Base-by-base conservation (phyloP, 192 early-diverging fungal species). In the Coemansia furcata region DNA sequence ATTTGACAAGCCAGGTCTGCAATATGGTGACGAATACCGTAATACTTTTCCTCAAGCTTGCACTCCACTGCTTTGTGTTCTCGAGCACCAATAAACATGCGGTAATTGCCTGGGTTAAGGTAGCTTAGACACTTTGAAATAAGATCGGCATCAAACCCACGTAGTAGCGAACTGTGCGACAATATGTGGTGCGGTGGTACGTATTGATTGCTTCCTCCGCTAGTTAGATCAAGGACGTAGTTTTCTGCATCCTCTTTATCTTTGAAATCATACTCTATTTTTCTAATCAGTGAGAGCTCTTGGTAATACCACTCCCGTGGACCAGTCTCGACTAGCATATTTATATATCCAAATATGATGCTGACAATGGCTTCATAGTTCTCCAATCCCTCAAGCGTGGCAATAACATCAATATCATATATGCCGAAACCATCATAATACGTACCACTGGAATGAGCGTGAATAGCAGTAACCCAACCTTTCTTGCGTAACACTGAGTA, bases 391-490 rank as follows among this genome's bases (percentile, higher is more conserved):
- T 60, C 26, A 0, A 58, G 67, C 6, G 80, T 78, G 8, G 63
- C 61, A 3, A 43, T 7, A 14, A 70, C 21, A 8, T 5, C 11
- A 8, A 83, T 67, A 2, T 46, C 42, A 35, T 72, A 73, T 3
- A 63, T 21, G 49, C 68, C 55, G 14, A 66, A 65, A 10, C 35
- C 65, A n/a, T 76, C 68, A 17, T 39, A 3, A 35, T 0, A 42
- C 1, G 3, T 35, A n/a, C 7, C 1, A 4, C n/a, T n/a, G n/a
- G n/a, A n/a, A n/a, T n/a, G n/a, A 1, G 85, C 89, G 15, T 74
- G 82, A 44, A 93, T 72, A 19, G 82, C 77, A 43, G 90, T 86
- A 6, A 91, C 93, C 95, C 95, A 97, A 3, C 92, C 90, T 23
- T 89, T 86, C 59, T 89, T 85, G 67, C 94, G 94, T 33, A 97